Base-by-base conservation (phyloP, 1,284 basidiomycete species). In the Ganoderma leucocontextum region DNA sequence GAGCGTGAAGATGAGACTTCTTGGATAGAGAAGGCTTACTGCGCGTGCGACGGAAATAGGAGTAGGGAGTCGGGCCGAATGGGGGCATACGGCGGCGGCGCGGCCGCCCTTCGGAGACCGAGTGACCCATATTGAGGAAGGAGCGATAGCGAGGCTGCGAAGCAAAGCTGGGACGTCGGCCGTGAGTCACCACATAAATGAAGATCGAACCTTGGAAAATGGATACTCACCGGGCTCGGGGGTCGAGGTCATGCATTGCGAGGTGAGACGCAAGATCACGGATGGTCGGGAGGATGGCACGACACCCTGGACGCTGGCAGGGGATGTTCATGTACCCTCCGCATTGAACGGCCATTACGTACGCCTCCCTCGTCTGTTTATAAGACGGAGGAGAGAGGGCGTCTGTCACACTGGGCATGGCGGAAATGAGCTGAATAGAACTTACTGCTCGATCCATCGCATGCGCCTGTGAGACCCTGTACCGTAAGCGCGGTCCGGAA, bases 171-270 rank as follows among this genome's bases (percentile, higher is more conserved):
- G 2, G 4, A 22, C 9, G 15, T 6, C 8, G 17, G 12, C 15
- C 38, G 33, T 52, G 8, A 4, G 33, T 60, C 3, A 55, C 47
- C n/a, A 7, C 10, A 41, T 13, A 22, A 19, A 60, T 22, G 35
- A 36, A 33, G 25, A 53, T 42, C 13, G 33, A 42, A 64, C 13
- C 13, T 41, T 25, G 10, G 9, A 15, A n/a, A 17, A 55, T 33
- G 15, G 12, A 42, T 22, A 47, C 52, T 4, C n/a, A 39, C 25
- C 17, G 33, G 4, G 60, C 68, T 17, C 41, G 62, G 29, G 70
- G 72, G n/a, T 72, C 70, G 57, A 89, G 83, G 72, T 87, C 84
- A 75, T 91, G 89, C 35, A 91, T 85, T 70, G 89, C 86, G 52
- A 91, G 78, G 74, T 91, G 89, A 71, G 81, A 85, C 64, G 84